Conservation (phyloP, 78 protist species). For the Dictyostelium firmibasis region DNA sequence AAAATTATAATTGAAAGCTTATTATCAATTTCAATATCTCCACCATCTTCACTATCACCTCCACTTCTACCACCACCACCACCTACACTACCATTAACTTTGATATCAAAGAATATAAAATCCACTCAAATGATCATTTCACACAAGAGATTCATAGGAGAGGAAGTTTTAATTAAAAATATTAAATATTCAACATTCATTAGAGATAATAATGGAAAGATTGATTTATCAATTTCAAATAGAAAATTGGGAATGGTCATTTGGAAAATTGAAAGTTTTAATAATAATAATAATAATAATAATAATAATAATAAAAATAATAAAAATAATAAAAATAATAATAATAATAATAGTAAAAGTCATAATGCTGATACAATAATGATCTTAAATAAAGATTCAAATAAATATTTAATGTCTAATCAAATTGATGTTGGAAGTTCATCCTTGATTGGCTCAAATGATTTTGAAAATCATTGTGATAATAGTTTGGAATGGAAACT, state of each 20-base stretch:
- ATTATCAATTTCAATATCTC: not conserved
- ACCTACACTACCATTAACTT: too few species aligned
- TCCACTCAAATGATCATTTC: not conserved
- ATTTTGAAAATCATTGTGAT: not conserved
- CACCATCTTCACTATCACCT: not conserved
- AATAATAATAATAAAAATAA: too few species aligned
- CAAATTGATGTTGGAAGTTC: not conserved
- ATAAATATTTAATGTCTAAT: not conserved
- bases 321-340: too few species aligned
- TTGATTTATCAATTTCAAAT: not conserved
- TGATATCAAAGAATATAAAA: too few species aligned
- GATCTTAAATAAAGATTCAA: not conserved
- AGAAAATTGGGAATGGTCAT: not conserved
- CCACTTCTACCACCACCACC: not conserved
- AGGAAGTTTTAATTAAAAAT: not conserved
- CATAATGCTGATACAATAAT: not conserved
- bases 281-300: too few species aligned
- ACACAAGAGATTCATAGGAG: not conserved
- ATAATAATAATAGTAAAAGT: too few species aligned
- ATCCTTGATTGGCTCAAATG: not conserved
- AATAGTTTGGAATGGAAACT: not conserved
- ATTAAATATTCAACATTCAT: not conserved
- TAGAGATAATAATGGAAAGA: not conserved
- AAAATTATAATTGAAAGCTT: not conserved
- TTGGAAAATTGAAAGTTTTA: not conserved